Conservation (phyloP, 2,329 filamentous ascomycete genomes). For the Trichophyton mentagrophytes region DNA sequence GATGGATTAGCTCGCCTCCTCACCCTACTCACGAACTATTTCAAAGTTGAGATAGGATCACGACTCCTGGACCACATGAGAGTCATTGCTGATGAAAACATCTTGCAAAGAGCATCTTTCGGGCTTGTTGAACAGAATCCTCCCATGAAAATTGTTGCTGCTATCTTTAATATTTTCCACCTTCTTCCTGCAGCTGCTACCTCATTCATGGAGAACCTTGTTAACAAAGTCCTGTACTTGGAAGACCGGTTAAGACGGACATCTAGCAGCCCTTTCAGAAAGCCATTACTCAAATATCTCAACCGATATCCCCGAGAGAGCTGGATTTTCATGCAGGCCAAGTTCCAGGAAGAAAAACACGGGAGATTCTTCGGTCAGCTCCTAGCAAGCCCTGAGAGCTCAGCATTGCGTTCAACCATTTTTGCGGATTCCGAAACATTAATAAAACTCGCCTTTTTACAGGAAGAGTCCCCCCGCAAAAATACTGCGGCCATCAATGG, state of each 20-base stretch:
- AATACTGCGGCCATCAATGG: constrained; percentile 75
- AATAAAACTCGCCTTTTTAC: constrained; percentile 50
- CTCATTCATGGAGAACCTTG: constrained; percentile 77
- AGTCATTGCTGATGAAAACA: constrained; percentile 66
- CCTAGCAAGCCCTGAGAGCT: constrained; percentile 61
- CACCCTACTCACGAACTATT: constrained; percentile 90
- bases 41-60: constrained; percentile 94
- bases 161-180: constrained; percentile 94
- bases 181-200: constrained; percentile 83
- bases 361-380: constrained; percentile 86
- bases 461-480: constrained; percentile 52
- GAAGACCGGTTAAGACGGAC: constrained; percentile 77
- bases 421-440: constrained; percentile 61
- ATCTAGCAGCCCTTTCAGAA: constrained; percentile 79
- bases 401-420: constrained; percentile 59
- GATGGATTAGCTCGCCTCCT: constrained; percentile 83
- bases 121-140: constrained; percentile 84
- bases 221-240: constrained; percentile 78
- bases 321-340: constrained; percentile 65
- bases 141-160: constrained; percentile 87
- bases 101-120: constrained; percentile 83
- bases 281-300: constrained; percentile 81
- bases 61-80: constrained; percentile 90
- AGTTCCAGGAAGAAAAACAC: constrained; percentile 71
- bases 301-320: constrained; percentile 86